Conservation (phyloP, 352 stramenopile genomes). For the Pelagophyceae sp. region DNA sequence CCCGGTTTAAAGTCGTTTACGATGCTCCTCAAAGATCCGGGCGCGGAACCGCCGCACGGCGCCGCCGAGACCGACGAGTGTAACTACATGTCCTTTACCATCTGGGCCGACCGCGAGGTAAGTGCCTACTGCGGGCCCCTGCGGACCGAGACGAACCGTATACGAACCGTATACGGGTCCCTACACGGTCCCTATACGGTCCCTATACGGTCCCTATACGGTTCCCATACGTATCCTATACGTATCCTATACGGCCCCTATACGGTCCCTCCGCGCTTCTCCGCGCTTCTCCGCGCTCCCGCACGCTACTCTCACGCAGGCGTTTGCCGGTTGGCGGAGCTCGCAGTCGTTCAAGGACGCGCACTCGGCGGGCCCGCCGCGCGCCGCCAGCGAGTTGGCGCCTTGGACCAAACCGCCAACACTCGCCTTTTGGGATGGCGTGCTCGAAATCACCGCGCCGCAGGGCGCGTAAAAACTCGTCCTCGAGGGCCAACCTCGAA, state of each 20-base stretch:
- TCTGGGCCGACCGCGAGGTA: constrained; percentile 46
- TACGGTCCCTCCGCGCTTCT: not conserved
- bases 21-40: constrained; percentile 47
- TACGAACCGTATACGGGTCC: no score
- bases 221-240: no score
- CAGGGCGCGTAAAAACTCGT: not conserved
- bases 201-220: no score
- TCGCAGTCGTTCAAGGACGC: constrained; percentile 43
- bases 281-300: not conserved
- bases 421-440: constrained; percentile 8
- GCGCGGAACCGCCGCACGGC: not conserved
- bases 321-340: constrained; percentile 45
- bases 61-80: constrained; percentile 22
- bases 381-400: not conserved
- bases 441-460: not conserved
- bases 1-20: constrained; percentile 52
- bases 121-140: no score
- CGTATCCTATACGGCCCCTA: no score
- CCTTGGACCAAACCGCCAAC: not conserved
- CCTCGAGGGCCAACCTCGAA: no score
- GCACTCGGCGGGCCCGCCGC: constrained; percentile 23
- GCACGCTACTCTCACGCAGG: not conserved
- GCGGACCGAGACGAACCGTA: no score
- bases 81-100: constrained; percentile 50
- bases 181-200: no score